Evolutionary conservation across 1,139 yeast genomes (phyloP), one percentile per base, ranked within the genome.

Genomic region (Yamadazyma diddensiae): DNA sequence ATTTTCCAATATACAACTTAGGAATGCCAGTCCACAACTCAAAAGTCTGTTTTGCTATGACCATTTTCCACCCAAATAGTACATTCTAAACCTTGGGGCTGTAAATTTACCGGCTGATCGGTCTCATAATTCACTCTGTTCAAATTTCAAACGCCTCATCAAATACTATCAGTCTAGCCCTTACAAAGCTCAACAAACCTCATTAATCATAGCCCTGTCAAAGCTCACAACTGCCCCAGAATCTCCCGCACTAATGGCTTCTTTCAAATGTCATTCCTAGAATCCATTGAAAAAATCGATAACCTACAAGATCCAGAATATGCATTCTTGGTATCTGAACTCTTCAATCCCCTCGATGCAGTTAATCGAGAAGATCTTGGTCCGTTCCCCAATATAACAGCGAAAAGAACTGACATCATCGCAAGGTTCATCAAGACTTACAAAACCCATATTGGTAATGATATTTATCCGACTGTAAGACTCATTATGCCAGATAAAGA

Each of bases 401-500:
- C 61, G 31, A 50, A 59, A 46, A 55, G 70, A 61, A 44, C 54
- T 38, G 35, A 55, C 44, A 40, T 58, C 52, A 32, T 67, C 60
- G 37, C 57, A 43, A 43, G 54, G 11, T 90, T 85, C 52, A 64
- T 84, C 29, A 54, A 61, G 3, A 59, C 71, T 15, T 88, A 88
- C 81, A 65, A 80, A 35, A 59, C 62, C 10, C 74, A 76, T 20
- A 82, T 85, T 3, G 95, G 95, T 0, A 54, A 66, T 20, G 79
- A 88, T 52, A 68, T 87, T 4, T 80, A 70, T 45, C 92, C 94
- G 0, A 79, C 80, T 0, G 65, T 84, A 10, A 59, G 79, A 23
- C 60, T 88, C 27, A 63, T 79, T 3, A 57, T 82, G 15, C 92
- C 94, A 0, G 74, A 76, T 38, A 70, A 77, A 43, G 82, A 82